Conservation (phyloP, 2,329 filamentous ascomycete genomes). For the Macroventuria anomochaeta region DNA sequence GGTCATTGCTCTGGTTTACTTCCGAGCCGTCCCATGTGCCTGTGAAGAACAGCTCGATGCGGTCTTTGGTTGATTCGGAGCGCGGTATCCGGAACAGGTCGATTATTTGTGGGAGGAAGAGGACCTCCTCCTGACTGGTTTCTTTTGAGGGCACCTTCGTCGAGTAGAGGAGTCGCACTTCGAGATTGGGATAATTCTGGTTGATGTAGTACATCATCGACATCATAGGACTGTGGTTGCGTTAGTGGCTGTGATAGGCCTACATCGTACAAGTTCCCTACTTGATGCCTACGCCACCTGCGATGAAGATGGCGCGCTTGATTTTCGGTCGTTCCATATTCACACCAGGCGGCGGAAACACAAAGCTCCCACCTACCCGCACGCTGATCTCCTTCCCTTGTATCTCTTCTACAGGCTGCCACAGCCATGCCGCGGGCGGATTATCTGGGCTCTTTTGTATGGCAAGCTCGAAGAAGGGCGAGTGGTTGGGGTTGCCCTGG, state of each 20-base stretch:
- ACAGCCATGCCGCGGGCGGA: constrained; percentile 78
- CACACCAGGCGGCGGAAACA: constrained; percentile 70
- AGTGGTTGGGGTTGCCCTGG: constrained; percentile 27
- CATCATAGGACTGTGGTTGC: constrained; percentile 66
- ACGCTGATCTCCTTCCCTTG: constrained; percentile 66
- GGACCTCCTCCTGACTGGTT: constrained; percentile 38
- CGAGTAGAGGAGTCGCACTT: constrained; percentile 69
- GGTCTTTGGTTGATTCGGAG: constrained; percentile 34
- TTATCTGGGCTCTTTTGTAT: constrained; percentile 75
- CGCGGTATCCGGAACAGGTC: constrained; percentile 40
- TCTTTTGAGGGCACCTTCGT: constrained; percentile 52
- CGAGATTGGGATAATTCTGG: constrained; percentile 48
- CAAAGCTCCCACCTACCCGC: constrained; percentile 80
- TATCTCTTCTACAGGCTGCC: constrained; percentile 63
- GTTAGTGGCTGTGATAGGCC: constrained; percentile 18
- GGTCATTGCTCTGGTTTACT: constrained; percentile 33
- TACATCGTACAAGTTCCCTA: constrained; percentile 43
- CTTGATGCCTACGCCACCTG: constrained; percentile 85
- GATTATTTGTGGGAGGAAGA: constrained; percentile 47
- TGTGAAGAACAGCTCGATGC: constrained; percentile 48
- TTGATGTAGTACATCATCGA: constrained; percentile 72
- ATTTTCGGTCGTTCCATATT: constrained; percentile 50
- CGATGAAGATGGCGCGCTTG: constrained; percentile 73
- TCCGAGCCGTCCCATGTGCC: constrained; percentile 39
- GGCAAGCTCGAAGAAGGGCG: constrained; percentile 74